Evolutionary conservation across 75 land plant species (phyloP).

Genomic region (Picea sitchensis): DNA sequence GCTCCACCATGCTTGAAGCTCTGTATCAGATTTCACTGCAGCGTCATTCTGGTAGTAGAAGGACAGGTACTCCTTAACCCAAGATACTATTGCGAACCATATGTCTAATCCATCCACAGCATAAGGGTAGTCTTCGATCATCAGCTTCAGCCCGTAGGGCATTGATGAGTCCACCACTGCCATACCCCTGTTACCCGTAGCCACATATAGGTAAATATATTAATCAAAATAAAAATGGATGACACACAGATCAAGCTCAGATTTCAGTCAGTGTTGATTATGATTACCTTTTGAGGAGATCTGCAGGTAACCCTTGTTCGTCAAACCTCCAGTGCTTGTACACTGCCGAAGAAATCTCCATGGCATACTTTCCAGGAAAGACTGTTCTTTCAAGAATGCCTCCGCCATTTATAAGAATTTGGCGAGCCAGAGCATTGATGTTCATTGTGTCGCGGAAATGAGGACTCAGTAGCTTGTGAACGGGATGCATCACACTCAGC

Average conservation of each 20-base stretch:
- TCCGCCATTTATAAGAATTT: constrained; percentile 44
- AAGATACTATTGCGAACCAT: constrained; percentile 19
- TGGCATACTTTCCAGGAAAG: constrained; percentile 28
- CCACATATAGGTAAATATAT: not conserved
- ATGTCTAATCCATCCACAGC: constrained; percentile 49
- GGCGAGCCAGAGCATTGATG: constrained; percentile 63
- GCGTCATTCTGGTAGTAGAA: constrained; percentile 37
- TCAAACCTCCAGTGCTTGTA: constrained; percentile 69
- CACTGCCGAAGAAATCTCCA: constrained; percentile 57
- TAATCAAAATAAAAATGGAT: not conserved
- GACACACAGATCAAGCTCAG: not conserved
- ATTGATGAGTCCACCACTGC: constrained; percentile 37
- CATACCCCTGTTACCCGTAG: constrained; percentile 37
- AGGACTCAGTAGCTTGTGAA: constrained; percentile 60
- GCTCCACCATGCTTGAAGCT: constrained; percentile 59
- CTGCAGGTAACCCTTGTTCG: constrained; percentile 55
- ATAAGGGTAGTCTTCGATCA: constrained; percentile 59
- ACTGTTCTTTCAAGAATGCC: constrained; percentile 60
- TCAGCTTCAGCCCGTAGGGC: constrained; percentile 44
- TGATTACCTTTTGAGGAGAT: constrained; percentile 44
- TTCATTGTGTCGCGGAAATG: constrained; percentile 80
- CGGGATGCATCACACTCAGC: constrained; percentile 68
- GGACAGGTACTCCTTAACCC: constrained; percentile 33
- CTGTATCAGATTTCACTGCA: constrained; percentile 27
- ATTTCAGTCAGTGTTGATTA: not conserved